These are phyloP conservation scores for Decorospora gaudefroyi DNA, from an alignment of 2,329 filamentous ascomycete genomes.

Conservation along the genomic window DNA sequence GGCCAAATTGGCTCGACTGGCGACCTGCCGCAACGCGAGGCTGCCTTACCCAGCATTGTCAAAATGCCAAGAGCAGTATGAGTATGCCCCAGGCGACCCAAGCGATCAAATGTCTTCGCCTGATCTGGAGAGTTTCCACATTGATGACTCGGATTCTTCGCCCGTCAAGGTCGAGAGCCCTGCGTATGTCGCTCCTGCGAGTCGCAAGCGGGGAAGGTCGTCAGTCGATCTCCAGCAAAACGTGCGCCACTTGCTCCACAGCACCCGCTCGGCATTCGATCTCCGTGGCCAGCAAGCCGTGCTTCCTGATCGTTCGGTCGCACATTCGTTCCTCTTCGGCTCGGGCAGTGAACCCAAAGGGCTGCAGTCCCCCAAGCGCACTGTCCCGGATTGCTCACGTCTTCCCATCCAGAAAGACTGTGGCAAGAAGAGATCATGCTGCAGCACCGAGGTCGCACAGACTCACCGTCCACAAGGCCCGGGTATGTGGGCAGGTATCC, in stretches of 20 bases:
- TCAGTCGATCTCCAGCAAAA: conserved; percentile 69
- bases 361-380: conserved; percentile 48
- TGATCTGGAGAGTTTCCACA: conserved; percentile 57
- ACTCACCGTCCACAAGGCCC: conserved; percentile 60
- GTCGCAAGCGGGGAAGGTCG: conserved; percentile 64
- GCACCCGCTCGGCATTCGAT: conserved; percentile 47
- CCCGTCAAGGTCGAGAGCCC: conserved; percentile 37
- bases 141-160: conserved; percentile 47
- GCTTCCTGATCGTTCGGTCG: conserved; percentile 44
- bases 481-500: conserved; percentile 69
- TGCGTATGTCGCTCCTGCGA: conserved; percentile 28
- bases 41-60: conserved; percentile 48
- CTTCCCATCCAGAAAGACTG: conserved; percentile 53
- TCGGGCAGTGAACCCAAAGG: conserved; percentile 41
- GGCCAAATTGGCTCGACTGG: conserved; percentile 56
- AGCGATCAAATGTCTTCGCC: conserved; percentile 48
- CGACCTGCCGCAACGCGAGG: conserved; percentile 57
- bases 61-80: conserved; percentile 46
- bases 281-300: conserved; percentile 43
- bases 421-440: conserved; percentile 69
- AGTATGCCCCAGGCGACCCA: conserved; percentile 42
- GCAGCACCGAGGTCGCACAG: conserved; percentile 62
- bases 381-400: conserved; percentile 48
- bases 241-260: conserved; percentile 64
- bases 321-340: conserved; percentile 40